phyloP scores from a whole-genome alignment of 768 basidiomycete genomes.

The Tylopilus felleus region DNA sequence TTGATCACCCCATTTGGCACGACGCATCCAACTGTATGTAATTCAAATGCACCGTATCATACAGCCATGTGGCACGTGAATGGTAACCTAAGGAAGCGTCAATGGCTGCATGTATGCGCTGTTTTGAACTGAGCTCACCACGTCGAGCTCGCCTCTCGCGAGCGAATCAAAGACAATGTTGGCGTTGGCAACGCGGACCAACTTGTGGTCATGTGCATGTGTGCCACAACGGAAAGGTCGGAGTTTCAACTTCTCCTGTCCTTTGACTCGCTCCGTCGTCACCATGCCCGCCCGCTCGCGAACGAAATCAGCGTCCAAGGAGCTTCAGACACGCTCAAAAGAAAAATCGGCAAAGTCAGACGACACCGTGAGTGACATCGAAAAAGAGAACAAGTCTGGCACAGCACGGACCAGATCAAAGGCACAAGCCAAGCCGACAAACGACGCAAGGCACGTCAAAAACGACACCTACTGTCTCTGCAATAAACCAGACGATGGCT shows the following conservation, averaged over 20 bases:
- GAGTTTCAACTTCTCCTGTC: constrained; percentile 33
- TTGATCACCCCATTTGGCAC: constrained; percentile 14
- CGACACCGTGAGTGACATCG: constrained; percentile 25
- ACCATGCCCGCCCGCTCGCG: constrained; percentile 48
- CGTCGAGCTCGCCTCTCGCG: background rate
- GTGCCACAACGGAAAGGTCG: constrained; percentile 28
- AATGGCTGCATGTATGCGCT: background rate
- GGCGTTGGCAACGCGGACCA: background rate
- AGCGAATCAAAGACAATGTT: background rate
- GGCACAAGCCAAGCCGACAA: constrained; percentile 13
- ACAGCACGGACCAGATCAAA: constrained; percentile 24
- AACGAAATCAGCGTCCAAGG: constrained; percentile 34
- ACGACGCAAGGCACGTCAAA: constrained; percentile 16
- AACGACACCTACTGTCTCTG: constrained; percentile 52
- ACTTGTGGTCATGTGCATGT: background rate
- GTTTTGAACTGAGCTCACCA: background rate
- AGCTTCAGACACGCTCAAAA: constrained; percentile 12
- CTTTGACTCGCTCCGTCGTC: constrained; percentile 24
- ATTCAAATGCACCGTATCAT: constrained; percentile 18
- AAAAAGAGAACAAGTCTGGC: constrained; percentile 31
- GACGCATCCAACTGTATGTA: background rate
- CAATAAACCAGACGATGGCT: constrained; percentile 66
- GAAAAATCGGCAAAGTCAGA: constrained; percentile 17
- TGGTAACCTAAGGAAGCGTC: background rate
- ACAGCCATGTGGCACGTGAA: constrained; percentile 15